Percentiles rank a stretch among this genome's conserved stretches.
These are phyloP conservation scores for Poa annua DNA, from an alignment of 176 grass and related monocot species.

Conservation along the genomic window DNA sequence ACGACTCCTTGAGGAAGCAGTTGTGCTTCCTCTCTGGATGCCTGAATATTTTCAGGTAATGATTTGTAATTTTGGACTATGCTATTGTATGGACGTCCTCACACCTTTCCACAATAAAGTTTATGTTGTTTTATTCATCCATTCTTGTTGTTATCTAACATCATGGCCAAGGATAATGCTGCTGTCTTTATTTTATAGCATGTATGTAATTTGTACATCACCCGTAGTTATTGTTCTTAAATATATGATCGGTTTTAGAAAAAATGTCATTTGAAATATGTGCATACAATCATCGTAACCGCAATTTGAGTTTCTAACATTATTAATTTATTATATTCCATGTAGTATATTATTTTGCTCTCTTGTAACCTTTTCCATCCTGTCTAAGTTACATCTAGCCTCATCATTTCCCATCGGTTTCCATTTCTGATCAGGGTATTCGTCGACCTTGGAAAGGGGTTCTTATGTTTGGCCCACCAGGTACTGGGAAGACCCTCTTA, in stretches of 20 bases:
- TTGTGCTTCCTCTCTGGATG: constrained; percentile 95
- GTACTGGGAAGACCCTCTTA: constrained; percentile 96
- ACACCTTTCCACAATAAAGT: neutral
- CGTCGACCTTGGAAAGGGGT: constrained; percentile 99
- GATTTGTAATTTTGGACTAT: constrained; percentile 32
- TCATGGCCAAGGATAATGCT: constrained; percentile 16
- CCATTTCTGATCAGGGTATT: constrained; percentile 76
- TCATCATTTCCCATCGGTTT: constrained; percentile 1
- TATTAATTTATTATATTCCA: constrained; percentile 27
- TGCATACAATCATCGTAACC: neutral
- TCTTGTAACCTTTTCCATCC: constrained; percentile 14
- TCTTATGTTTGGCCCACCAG: constrained; percentile 98
- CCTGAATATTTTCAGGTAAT: constrained; percentile 96
- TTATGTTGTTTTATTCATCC: constrained; percentile 14
- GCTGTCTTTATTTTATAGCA: constrained; percentile 35
- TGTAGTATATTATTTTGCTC: constrained; percentile 6
- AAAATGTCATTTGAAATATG: neutral
- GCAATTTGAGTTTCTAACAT: neutral
- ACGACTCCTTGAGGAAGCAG: constrained; percentile 92
- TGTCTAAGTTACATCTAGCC: constrained; percentile 14
- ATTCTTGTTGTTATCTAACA: constrained; percentile 19
- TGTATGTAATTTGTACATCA: constrained; percentile 17
- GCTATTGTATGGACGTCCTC: neutral
- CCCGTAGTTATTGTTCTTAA: neutral
- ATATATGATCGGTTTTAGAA: neutral